These are phyloP conservation scores for Daldinia childiae DNA, from an alignment of 495 filamentous ascomycete genomes.

Conservation along the genomic window DNA sequence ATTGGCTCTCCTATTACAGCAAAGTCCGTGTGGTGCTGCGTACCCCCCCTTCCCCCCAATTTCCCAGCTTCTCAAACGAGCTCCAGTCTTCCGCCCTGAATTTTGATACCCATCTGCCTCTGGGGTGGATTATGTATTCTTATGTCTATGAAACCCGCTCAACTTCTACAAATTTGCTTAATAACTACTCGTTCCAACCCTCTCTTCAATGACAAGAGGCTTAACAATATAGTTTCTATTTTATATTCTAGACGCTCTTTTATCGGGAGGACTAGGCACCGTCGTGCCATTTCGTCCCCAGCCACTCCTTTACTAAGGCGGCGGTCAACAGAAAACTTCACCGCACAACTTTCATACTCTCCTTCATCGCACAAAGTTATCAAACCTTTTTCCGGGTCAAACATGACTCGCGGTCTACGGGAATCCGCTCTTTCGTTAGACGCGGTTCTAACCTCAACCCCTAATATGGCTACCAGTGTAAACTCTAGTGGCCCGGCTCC, in stretches of 20 bases:
- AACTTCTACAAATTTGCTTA: slow-evolving; percentile 47
- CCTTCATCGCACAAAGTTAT: slow-evolving; percentile 34
- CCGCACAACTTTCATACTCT: slow-evolving; percentile 23
- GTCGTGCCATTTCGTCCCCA: slow-evolving; percentile 34
- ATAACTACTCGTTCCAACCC: slow-evolving; percentile 39
- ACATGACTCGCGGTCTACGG: slow-evolving; percentile 37
- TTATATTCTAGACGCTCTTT: slow-evolving; percentile 43
- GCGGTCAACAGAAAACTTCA: slow-evolving; percentile 24
- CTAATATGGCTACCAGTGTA: slow-evolving; percentile 24
- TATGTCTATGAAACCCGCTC: slow-evolving; percentile 45
- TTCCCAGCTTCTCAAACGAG: slow-evolving; percentile 42
- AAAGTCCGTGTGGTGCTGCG: slow-evolving; percentile 37
- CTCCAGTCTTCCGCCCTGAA: slow-evolving; percentile 44
- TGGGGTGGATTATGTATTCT: slow-evolving; percentile 44
- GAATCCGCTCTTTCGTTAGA: slow-evolving; percentile 46
- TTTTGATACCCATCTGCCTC: slow-evolving; percentile 44
- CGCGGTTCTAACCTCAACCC: slow-evolving; percentile 44
- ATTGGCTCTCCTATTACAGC: slow-evolving; percentile 32
- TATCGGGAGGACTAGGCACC: slow-evolving; percentile 35
- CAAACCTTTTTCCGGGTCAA: slow-evolving; percentile 27
- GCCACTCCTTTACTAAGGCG: slow-evolving; percentile 44
- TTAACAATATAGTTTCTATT: slow-evolving; percentile 34
- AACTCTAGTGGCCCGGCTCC: slow-evolving; percentile 26
- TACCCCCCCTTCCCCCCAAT: slow-evolving; percentile 44
- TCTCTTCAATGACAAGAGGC: slow-evolving; percentile 41